Percentiles rank a stretch among this genome's conserved stretches.
Conservation (phyloP, 352 stramenopile species). For the Phytophthora sp. region DNA sequence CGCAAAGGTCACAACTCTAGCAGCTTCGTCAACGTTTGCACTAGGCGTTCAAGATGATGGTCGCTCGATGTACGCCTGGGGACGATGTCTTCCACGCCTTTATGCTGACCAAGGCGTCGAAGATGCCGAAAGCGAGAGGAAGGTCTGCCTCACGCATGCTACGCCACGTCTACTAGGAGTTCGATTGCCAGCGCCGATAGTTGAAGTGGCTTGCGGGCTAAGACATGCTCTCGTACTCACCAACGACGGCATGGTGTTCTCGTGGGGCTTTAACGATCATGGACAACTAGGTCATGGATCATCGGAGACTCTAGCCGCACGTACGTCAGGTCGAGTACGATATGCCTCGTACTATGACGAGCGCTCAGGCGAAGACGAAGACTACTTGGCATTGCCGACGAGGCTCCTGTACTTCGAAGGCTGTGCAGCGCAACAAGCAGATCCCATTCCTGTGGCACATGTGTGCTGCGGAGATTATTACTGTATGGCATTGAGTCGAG, state of each 20-base stretch:
- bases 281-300: conserved; percentile 75
- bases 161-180: conserved; percentile 36
- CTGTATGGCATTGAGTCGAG: conserved; percentile 60
- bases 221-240: conserved; percentile 63
- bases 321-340: conserved; percentile 34
- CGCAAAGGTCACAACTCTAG: conserved; percentile 36
- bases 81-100: conserved; percentile 52
- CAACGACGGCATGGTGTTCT: conserved; percentile 62
- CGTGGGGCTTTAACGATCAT: conserved; percentile 83
- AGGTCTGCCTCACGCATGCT: conserved; percentile 22
- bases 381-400: conserved; percentile 52
- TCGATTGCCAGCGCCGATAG: conserved; percentile 22
- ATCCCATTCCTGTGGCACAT: conserved; percentile 58
- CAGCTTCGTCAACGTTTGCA: conserved; percentile 54
- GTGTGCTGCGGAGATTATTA: conserved; percentile 80
- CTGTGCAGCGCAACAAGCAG: conserved; percentile 55
- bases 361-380: conserved; percentile 44
- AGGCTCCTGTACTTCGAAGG: conserved; percentile 74
- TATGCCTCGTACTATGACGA: conserved; percentile 65
- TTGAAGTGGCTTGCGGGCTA: conserved; percentile 53
- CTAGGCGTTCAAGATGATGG: conserved; percentile 49
- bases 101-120: conserved; percentile 15
- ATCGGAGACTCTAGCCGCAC: conserved; percentile 47
- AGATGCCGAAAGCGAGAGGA: not conserved
- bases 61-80: conserved; percentile 60